A percentile compares a stretch with the other conserved stretches of the same genome.
These are phyloP conservation scores for Hippophae tibetana DNA, from an alignment of 306 rosid species.

Conservation along the genomic window DNA sequence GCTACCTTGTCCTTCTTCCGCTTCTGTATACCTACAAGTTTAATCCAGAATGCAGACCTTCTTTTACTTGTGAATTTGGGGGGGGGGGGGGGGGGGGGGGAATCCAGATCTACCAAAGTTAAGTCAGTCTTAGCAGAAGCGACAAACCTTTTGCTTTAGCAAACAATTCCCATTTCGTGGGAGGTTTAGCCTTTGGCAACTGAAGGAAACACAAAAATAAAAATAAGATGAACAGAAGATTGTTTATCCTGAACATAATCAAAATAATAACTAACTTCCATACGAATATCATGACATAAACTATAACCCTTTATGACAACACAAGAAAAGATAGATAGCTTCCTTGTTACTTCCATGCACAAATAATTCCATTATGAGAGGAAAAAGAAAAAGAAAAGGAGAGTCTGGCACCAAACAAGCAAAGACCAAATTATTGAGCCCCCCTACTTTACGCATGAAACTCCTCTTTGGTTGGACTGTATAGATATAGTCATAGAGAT, in stretches of 20 bases:
- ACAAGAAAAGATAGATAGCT: no score
- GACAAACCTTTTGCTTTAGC: conserved; percentile 73
- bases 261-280: no score
- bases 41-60: background rate
- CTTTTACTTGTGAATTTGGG: background rate
- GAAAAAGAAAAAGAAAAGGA: no score
- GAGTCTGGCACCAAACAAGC: no score
- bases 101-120: background rate
- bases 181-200: conserved; percentile 81
- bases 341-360: no score
- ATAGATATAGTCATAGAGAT: no score
- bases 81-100: background rate
- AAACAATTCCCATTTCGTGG: conserved; percentile 83
- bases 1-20: conserved; percentile 61
- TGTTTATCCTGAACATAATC: background rate
- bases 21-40: conserved; percentile 59
- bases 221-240: conserved; percentile 1
- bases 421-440: no score
- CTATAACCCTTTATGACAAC: background rate
- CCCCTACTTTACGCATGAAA: no score
- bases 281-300: background rate
- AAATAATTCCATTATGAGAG: no score
- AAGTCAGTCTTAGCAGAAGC: background rate
- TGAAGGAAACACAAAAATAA: conserved; percentile 19
- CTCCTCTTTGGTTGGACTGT: no score